A percentile compares a stretch with the other conserved stretches of the same genome.
Evolutionary conservation across 2,329 filamentous ascomycete species (phyloP).

Genomic region (Zasmidium cellare): DNA sequence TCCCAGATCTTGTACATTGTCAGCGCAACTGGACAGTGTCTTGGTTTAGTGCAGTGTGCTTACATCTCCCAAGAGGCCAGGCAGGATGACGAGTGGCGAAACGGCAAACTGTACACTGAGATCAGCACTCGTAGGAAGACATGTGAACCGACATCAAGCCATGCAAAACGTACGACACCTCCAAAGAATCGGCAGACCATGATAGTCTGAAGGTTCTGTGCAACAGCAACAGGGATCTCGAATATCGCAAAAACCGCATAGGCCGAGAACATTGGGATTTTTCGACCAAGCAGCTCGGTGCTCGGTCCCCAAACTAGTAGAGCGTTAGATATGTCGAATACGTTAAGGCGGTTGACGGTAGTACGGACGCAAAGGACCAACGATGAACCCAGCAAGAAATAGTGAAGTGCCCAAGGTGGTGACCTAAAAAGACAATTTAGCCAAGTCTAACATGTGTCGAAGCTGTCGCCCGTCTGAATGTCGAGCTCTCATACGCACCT

Average conservation of each 20-base stretch:
- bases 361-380: slow-evolving; percentile 21
- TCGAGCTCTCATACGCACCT: slow-evolving; percentile 23
- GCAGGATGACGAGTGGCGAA: not conserved
- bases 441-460: too few relatives aligned
- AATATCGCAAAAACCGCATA: slow-evolving; percentile 43
- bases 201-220: slow-evolving; percentile 39
- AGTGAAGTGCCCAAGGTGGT: slow-evolving; percentile 38
- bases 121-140: not conserved
- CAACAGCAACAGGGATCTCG: slow-evolving; percentile 47
- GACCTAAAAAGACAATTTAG: too few relatives aligned
- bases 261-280: slow-evolving; percentile 31
- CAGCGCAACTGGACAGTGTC: too few relatives aligned
- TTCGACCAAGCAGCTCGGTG: slow-evolving; percentile 38
- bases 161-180: slow-evolving; percentile 38
- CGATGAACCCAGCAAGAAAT: slow-evolving; percentile 33
- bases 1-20: slow-evolving; percentile 42
- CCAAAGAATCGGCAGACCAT: slow-evolving; percentile 40
- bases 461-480: too few relatives aligned
- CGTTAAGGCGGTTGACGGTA: too few relatives aligned
- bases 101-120: slow-evolving; percentile 13
- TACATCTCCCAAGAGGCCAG: not conserved
- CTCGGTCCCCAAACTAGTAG: slow-evolving; percentile 56
- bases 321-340: too few relatives aligned
- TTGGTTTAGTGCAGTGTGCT: not conserved
- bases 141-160: slow-evolving; percentile 43